Percentiles rank a stretch among this genome's conserved stretches.
These are phyloP conservation scores for Mesotaenium endlicherianum DNA, from an alignment of 139 green algal species.

Conservation along the genomic window DNA sequence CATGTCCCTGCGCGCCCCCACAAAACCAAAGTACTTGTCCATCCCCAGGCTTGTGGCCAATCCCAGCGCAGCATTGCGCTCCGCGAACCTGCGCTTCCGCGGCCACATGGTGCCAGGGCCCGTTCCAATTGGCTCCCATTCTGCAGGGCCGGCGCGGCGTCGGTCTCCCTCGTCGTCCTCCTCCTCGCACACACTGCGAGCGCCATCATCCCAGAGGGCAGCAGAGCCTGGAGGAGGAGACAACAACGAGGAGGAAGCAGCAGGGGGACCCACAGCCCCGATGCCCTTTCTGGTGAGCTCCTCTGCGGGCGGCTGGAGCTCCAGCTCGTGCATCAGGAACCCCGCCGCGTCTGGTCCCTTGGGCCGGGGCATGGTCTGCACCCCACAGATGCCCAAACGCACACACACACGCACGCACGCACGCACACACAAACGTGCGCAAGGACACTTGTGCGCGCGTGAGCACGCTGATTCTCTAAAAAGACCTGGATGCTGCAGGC, in stretches of 20 bases:
- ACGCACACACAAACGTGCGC: background rate
- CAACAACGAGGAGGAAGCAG: background rate
- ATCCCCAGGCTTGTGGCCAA: constrained; percentile 5
- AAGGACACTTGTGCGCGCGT: too few relatives aligned
- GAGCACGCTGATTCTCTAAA: too few relatives aligned
- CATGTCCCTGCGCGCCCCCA: constrained; percentile 32
- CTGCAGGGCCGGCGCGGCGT: too few relatives aligned
- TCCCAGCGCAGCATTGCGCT: constrained; percentile 37
- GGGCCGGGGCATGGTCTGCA: constrained; percentile 43
- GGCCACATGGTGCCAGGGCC: constrained; percentile 14
- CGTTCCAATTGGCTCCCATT: too few relatives aligned
- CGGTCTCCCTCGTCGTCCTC: background rate
- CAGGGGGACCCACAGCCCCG: background rate
- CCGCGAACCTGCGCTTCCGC: constrained; percentile 29
- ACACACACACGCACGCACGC: background rate
- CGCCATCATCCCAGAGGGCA: background rate
- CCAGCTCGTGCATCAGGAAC: constrained; percentile 42
- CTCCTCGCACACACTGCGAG: background rate
- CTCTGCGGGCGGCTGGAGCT: constrained; percentile 31
- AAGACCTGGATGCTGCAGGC: too few relatives aligned
- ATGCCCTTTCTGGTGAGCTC: background rate
- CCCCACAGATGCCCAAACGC: background rate
- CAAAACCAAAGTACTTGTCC: background rate
- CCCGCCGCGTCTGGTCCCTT: constrained; percentile 31
- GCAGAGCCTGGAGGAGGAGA: background rate